phyloP scores from a whole-genome alignment of 805 yeast species.

The Ogataea neopini region DNA sequence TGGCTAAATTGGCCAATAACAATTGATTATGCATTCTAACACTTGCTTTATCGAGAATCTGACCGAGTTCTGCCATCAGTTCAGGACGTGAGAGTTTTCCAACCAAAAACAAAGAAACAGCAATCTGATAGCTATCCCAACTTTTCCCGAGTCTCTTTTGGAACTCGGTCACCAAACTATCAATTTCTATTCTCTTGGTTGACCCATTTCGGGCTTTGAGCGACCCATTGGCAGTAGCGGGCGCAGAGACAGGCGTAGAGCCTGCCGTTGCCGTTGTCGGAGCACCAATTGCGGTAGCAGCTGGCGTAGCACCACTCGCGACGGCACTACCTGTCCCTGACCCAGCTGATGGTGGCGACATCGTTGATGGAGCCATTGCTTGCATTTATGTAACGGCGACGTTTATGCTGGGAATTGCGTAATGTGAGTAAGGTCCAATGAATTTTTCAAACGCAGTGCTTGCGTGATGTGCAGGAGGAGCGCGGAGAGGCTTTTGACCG shows the following conservation, averaged over 20 bases:
- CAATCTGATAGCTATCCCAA: slow-evolving; percentile 86
- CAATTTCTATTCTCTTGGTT: slow-evolving; percentile 55
- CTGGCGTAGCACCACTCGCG: slow-evolving; percentile 11
- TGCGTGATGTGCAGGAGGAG: too few relatives aligned
- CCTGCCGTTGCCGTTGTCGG: neutral
- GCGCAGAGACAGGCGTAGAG: slow-evolving; percentile 11
- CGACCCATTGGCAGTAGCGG: neutral
- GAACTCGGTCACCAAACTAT: slow-evolving; percentile 66
- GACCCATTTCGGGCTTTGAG: slow-evolving; percentile 24
- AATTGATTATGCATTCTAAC: slow-evolving; percentile 79
- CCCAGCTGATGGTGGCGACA: neutral
- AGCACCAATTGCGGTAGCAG: neutral
- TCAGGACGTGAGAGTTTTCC: slow-evolving; percentile 82
- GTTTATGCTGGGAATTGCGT: neutral
- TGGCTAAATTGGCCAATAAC: slow-evolving; percentile 78
- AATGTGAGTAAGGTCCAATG: too few relatives aligned
- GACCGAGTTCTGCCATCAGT: slow-evolving; percentile 56
- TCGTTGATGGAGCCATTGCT: slow-evolving; percentile 18
- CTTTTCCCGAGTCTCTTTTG: slow-evolving; percentile 70
- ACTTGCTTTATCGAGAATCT: slow-evolving; percentile 52
- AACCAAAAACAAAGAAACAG: slow-evolving; percentile 70
- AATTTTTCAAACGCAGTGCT: too few relatives aligned
- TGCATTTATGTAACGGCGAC: slow-evolving; percentile 3
- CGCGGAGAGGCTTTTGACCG: too few relatives aligned
- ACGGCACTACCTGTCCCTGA: slow-evolving; percentile 2